These are phyloP conservation scores for Ascochyta lentis DNA, from an alignment of 2,329 filamentous ascomycete genomes.

Conservation along the genomic window DNA sequence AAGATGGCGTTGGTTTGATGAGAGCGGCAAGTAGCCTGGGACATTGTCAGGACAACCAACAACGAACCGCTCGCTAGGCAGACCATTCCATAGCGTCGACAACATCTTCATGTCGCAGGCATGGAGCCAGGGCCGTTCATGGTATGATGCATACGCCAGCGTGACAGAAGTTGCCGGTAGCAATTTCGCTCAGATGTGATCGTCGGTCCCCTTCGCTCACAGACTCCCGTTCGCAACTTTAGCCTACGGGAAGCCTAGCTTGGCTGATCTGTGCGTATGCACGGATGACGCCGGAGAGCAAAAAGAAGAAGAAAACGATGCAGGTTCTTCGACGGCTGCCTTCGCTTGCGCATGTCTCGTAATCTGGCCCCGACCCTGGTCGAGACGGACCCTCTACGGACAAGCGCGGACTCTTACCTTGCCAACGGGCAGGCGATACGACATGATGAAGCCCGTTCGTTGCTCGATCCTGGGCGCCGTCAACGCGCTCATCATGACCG, in stretches of 20 bases:
- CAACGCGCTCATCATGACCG: constrained; percentile 22
- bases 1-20: constrained; percentile 3
- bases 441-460: constrained; percentile 34
- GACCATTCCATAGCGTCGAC: not conserved
- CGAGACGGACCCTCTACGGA: constrained; percentile 24
- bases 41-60: constrained; percentile 8
- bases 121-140: constrained; percentile 7
- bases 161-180: constrained; percentile 31
- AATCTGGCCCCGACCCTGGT: constrained; percentile 30
- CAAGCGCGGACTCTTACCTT: constrained; percentile 26
- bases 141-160: constrained; percentile 29
- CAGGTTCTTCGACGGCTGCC: constrained; percentile 34
- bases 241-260: constrained; percentile 44
- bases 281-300: constrained; percentile 43
- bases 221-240: constrained; percentile 45
- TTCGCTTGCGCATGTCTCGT: constrained; percentile 35
- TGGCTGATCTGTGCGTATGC: constrained; percentile 35
- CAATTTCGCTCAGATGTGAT: constrained; percentile 41
- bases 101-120: not conserved
- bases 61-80: constrained; percentile 13
- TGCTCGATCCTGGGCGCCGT: constrained; percentile 31
- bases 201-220: constrained; percentile 37
- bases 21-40: constrained; percentile 1
- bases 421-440: constrained; percentile 41
- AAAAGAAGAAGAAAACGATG: constrained; percentile 38